Conservation (phyloP, 2,329 filamentous ascomycete genomes). For the Alternaria gaisen region DNA sequence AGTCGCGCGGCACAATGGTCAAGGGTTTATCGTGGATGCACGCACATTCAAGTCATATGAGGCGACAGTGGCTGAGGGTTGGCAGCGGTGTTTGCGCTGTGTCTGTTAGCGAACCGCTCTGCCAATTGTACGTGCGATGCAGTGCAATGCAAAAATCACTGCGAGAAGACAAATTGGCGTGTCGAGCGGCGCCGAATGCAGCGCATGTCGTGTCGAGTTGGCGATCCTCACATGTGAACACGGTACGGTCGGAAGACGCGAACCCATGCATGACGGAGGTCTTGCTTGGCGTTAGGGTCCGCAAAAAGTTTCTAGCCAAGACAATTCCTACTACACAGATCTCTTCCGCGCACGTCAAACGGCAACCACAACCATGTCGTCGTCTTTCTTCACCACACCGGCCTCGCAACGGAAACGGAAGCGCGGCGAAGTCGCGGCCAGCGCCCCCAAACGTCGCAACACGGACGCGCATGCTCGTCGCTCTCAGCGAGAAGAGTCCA, state of each 20-base stretch:
- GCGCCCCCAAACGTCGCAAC: conserved; percentile 69
- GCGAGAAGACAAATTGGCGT: neutral
- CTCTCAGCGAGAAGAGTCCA: conserved; percentile 75
- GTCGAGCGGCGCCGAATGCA: neutral
- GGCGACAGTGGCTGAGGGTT: neutral
- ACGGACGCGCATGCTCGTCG: conserved; percentile 57
- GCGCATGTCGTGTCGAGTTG: neutral
- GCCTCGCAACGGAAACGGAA: conserved; percentile 92
- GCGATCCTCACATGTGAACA: neutral
- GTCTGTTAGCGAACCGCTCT: neutral
- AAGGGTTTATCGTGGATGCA: neutral
- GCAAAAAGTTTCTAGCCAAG: too few relatives aligned
- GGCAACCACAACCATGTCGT: conserved; percentile 63
- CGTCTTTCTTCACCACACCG: conserved; percentile 93
- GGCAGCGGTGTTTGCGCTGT: neutral
- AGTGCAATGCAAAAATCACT: neutral
- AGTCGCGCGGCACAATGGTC: neutral
- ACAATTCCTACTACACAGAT: too few relatives aligned
- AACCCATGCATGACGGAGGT: neutral
- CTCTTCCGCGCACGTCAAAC: too few relatives aligned
- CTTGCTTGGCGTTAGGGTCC: neutral
- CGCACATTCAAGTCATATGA: neutral
- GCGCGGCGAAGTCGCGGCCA: conserved; percentile 62
- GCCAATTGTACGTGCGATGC: neutral
- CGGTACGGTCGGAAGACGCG: too few relatives aligned